Conservation (phyloP, 768 basidiomycete species). For the Russula sp. region DNA sequence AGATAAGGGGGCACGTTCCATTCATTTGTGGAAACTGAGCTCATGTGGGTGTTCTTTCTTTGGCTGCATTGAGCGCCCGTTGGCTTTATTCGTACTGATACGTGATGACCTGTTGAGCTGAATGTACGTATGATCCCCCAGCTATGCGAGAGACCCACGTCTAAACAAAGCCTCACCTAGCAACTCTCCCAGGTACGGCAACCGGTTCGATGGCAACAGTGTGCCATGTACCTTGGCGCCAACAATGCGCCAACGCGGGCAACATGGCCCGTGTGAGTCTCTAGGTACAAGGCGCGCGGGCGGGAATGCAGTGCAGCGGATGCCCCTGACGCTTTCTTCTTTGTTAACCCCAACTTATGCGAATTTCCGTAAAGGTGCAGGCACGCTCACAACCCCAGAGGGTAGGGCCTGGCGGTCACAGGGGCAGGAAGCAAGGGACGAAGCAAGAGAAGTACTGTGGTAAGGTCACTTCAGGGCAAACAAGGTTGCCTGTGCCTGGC, state of each 20-base stretch:
- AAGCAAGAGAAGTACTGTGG: background rate
- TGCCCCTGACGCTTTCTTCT: constrained; percentile 1
- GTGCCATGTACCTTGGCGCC: background rate
- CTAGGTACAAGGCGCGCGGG: background rate
- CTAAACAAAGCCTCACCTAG: background rate
- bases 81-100: constrained; percentile 3
- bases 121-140: background rate
- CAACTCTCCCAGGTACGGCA: background rate
- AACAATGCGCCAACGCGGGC: background rate
- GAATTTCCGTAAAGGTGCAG: background rate
- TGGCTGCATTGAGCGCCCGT: background rate
- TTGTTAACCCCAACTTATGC: background rate
- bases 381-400: background rate
- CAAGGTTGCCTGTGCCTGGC: constrained; percentile 13
- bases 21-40: background rate
- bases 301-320: background rate
- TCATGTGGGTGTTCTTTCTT: background rate
- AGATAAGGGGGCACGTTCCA: constrained; percentile 8
- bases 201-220: background rate
- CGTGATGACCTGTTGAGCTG: background rate
- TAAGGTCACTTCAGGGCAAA: background rate
- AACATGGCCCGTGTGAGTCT: background rate
- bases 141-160: too few relatives aligned
- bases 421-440: background rate
- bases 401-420: background rate